A percentile compares a stretch with the other conserved stretches of the same genome.
These are phyloP conservation scores for Moricandia moricandioides DNA, from an alignment of 345 rosid species.

Conservation along the genomic window DNA sequence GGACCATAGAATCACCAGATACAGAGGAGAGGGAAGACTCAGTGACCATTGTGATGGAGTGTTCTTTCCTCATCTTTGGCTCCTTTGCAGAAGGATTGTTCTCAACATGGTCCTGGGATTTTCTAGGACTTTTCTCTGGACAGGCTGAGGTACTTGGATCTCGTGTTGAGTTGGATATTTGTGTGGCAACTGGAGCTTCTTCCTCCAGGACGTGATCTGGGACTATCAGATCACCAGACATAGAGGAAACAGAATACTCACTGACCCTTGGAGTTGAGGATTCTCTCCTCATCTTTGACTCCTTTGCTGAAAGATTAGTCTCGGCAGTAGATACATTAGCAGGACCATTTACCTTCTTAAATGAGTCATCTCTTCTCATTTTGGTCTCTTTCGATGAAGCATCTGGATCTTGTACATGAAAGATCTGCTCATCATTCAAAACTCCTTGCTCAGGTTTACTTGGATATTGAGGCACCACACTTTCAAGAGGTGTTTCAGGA, in stretches of 20 bases:
- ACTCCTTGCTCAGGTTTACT: constrained; percentile 28
- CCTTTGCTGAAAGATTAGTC: constrained; percentile 27
- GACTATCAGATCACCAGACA: constrained; percentile 20
- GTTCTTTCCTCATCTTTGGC: constrained; percentile 31
- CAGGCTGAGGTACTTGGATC: constrained; percentile 18
- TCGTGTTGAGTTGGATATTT: constrained; percentile 21
- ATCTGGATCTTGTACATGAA: constrained; percentile 35
- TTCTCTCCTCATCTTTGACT: constrained; percentile 33
- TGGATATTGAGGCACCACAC: constrained; percentile 22
- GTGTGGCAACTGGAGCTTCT: constrained; percentile 26
- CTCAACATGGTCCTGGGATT: constrained; percentile 44
- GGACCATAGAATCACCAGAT: constrained; percentile 29
- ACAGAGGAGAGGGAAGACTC: constrained; percentile 26
- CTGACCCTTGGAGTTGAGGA: constrained; percentile 32
- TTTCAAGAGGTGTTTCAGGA: constrained; percentile 32
- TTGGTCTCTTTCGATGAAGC: constrained; percentile 25
- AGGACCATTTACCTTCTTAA: constrained; percentile 32
- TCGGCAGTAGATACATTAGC: constrained; percentile 17
- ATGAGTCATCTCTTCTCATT: constrained; percentile 35
- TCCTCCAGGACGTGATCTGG: constrained; percentile 9
- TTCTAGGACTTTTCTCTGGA: constrained; percentile 30
- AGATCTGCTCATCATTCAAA: constrained; percentile 28
- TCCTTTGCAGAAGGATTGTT: constrained; percentile 32
- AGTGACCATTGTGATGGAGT: constrained; percentile 30
- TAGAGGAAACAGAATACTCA: constrained; percentile 28